phyloP scores from a whole-genome alignment of 2,329 filamentous ascomycete genomes.

The Penicillium sclerotigenum region DNA sequence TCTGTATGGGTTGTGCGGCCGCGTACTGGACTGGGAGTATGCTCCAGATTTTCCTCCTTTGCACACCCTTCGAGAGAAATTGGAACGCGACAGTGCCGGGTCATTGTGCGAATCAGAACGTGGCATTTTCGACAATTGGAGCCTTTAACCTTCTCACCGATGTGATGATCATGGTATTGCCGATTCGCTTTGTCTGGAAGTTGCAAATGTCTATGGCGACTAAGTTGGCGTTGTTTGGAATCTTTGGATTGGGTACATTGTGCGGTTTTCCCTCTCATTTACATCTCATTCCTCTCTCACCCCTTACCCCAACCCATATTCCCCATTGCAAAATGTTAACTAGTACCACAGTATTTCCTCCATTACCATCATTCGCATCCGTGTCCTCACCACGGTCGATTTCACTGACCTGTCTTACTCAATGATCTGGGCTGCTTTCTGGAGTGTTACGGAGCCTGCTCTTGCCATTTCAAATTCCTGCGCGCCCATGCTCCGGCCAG shows the following conservation, averaged over 20 bases:
- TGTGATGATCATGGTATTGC: constrained; percentile 22
- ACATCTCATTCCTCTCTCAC: no score
- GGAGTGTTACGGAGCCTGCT: constrained; percentile 27
- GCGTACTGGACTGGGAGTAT: constrained; percentile 30
- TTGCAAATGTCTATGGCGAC: constrained; percentile 24
- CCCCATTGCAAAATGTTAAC: not conserved
- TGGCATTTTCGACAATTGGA: constrained; percentile 23
- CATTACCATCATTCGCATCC: constrained; percentile 26
- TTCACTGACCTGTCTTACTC: constrained; percentile 24
- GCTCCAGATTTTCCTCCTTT: constrained; percentile 28
- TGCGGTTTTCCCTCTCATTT: constrained; percentile 5
- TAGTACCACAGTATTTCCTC: constrained; percentile 19
- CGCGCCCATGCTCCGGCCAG: constrained; percentile 25
- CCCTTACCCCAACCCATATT: not conserved
- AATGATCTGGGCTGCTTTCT: constrained; percentile 25
- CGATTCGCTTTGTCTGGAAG: constrained; percentile 26
- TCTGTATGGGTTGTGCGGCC: constrained; percentile 24
- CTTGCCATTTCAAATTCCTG: constrained; percentile 25
- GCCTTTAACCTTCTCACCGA: constrained; percentile 27
- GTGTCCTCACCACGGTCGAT: constrained; percentile 21
- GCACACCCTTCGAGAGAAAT: constrained; percentile 19
- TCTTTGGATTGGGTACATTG: constrained; percentile 27
- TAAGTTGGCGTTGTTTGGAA: constrained; percentile 22
- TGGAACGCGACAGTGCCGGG: constrained; percentile 18
- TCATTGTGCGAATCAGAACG: constrained; percentile 23